Evolutionary conservation across 2,329 filamentous ascomycete species (phyloP).

Genomic region (Diaporthe sp.): DNA sequence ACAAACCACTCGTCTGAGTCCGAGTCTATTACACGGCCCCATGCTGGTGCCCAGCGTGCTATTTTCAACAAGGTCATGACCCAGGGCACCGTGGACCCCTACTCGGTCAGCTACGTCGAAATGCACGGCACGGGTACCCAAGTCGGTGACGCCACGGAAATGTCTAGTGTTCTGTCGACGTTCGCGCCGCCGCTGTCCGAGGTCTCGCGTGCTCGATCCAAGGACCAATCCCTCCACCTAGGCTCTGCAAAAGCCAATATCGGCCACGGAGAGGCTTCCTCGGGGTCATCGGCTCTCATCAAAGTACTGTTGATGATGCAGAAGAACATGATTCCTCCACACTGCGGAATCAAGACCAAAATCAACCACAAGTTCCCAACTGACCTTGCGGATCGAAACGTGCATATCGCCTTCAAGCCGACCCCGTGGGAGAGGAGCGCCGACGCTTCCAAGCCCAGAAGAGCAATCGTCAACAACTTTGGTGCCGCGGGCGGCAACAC

Average conservation of each 20-base stretch:
- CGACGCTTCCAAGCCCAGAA: constrained; percentile 56
- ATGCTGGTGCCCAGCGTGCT: background rate
- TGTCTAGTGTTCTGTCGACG: constrained; percentile 77
- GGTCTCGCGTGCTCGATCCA: constrained; percentile 56
- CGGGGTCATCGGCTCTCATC: constrained; percentile 42
- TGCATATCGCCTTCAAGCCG: constrained; percentile 48
- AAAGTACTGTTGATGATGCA: constrained; percentile 44
- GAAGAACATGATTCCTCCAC: constrained; percentile 42
- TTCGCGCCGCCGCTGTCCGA: constrained; percentile 58
- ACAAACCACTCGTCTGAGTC: constrained; percentile 34
- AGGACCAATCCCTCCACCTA: constrained; percentile 64
- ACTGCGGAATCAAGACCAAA: constrained; percentile 44
- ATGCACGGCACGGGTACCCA: constrained; percentile 34
- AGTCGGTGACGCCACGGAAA: constrained; percentile 72
- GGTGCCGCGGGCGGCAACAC: constrained; percentile 74
- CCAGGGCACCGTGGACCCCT: constrained; percentile 74
- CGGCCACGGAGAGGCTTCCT: constrained; percentile 42
- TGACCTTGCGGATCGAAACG: constrained; percentile 15
- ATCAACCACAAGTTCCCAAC: constrained; percentile 47
- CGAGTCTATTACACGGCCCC: constrained; percentile 17
- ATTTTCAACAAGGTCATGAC: constrained; percentile 19
- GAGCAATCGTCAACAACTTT: constrained; percentile 61
- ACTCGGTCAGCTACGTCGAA: constrained; percentile 55
- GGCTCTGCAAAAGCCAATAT: constrained; percentile 68
- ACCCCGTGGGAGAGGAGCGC: constrained; percentile 65